Base-by-base conservation (phyloP, 192 early-diverging fungal genomes). In the Funneliformis geosporum region DNA sequence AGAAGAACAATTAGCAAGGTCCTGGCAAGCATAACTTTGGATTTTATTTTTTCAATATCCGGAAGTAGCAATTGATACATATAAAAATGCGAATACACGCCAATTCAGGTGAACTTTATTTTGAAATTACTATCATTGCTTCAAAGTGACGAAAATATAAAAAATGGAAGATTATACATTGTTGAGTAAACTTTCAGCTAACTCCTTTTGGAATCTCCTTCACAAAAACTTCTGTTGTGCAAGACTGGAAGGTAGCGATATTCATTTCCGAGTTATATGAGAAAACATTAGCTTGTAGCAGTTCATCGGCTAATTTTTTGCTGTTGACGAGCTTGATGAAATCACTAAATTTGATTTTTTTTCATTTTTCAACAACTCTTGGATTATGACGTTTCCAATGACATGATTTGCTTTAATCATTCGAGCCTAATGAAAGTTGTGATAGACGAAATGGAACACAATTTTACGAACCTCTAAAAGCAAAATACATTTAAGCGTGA, bases 271-370 rank as follows among this genome's bases (percentile, higher is more conserved):
- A 40, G 18, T 78, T 68, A 66, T 78, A 78, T 64, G 76, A 78
- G 76, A 67, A 78, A 50, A 78, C 76, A 69, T 44, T 78, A 21
- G 25, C 16, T 40, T 78, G 76, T 69, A 78, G 61, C 64, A 78
- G 59, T 69, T 71, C 60, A 66, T 78, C 28, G 11, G 76, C 76
- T 27, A 78, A 55, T 50, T 78, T 27, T 27, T 78, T n/a, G 28
- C 68, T 50, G 16, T 60, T 60, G 43, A 78, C 62, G 42, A 78
- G 42, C 40, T 67, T 4, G 65, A 50, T 50, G 12, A 66, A 78
- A 33, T 27, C 14, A 50, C 44, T 7, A 67, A 67, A 38, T 40
- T 38, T 0, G 11, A 16, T 68, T 78, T 28, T n/a, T n/a, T 72
- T 72, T 64, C 28, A 50, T 78, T 64, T 68, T 67, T 40, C 4